A percentile compares a stretch with the other conserved stretches of the same genome.
Conservation (phyloP, 2,329 filamentous ascomycete species). For the Sarocladium brachiariae region DNA sequence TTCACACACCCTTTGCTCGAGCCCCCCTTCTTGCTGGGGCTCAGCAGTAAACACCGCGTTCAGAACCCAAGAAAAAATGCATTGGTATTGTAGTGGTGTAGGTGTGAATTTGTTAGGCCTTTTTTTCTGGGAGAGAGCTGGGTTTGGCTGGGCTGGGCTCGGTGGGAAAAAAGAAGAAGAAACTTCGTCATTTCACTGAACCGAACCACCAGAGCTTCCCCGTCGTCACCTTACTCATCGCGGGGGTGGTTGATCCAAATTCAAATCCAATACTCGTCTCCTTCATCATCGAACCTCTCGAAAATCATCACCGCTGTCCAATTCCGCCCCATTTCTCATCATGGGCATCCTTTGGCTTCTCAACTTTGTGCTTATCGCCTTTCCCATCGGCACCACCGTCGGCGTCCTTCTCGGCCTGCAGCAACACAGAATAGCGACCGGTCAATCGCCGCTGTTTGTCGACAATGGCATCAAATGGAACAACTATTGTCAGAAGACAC, state of each 20-base stretch:
- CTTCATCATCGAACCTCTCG: not conserved
- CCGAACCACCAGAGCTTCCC: too few relatives aligned
- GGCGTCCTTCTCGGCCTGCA: conserved; percentile 44
- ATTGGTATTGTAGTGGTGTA: too few relatives aligned
- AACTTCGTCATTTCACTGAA: conserved; percentile 6
- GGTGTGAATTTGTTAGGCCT: too few relatives aligned
- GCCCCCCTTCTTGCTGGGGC: too few relatives aligned
- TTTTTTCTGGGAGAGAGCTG: too few relatives aligned
- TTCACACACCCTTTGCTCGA: too few relatives aligned
- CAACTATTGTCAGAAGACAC: conserved; percentile 34
- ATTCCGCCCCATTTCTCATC: not conserved
- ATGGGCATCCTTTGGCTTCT: conserved; percentile 34
- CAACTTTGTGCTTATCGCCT: conserved; percentile 41
- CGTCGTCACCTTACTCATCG: too few relatives aligned
- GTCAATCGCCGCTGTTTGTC: conserved; percentile 36
- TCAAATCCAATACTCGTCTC: too few relatives aligned
- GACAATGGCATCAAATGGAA: conserved; percentile 29
- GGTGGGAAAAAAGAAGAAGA: not conserved
- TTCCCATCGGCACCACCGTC: conserved; percentile 42
- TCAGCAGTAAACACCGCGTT: too few relatives aligned
- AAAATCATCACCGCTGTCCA: not conserved
- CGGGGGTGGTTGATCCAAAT: not conserved
- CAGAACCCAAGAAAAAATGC: too few relatives aligned
- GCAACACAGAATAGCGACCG: conserved; percentile 32
- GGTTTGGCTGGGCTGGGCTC: not conserved